Percentiles rank a stretch among this genome's conserved stretches.
Conservation (phyloP, 2,329 filamentous ascomycete species). For the Ophiostoma novo-ulmi region DNA sequence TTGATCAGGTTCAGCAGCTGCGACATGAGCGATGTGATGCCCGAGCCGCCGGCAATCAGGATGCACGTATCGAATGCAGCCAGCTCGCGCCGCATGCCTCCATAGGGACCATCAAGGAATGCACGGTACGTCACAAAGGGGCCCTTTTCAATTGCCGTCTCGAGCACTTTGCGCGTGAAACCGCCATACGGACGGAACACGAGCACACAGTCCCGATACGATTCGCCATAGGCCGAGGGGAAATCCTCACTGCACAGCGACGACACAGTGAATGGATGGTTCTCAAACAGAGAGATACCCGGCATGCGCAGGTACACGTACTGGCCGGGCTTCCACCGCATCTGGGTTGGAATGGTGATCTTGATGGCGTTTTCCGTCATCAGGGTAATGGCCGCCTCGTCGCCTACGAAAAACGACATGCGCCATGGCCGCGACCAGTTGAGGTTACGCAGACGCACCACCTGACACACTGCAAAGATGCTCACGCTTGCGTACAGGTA, state of each 20-base stretch:
- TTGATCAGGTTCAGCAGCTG: constrained; percentile 93
- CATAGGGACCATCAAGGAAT: constrained; percentile 90
- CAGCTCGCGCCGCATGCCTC: constrained; percentile 84
- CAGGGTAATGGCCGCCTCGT: constrained; percentile 83
- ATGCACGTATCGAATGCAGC: constrained; percentile 92
- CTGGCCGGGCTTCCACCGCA: constrained; percentile 88
- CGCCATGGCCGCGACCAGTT: constrained; percentile 85
- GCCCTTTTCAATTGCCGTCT: constrained; percentile 76
- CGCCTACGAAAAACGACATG: constrained; percentile 78
- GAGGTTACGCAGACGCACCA: constrained; percentile 71
- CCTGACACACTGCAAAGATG: constrained; percentile 73
- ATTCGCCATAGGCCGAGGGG: constrained; percentile 81
- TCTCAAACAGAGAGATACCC: constrained; percentile 82
- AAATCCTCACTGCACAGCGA: constrained; percentile 92
- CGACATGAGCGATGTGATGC: constrained; percentile 88
- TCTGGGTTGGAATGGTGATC: constrained; percentile 86
- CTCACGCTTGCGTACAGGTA: constrained; percentile 78
- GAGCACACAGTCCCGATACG: constrained; percentile 81
- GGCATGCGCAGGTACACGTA: constrained; percentile 95
- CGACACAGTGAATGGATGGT: constrained; percentile 92
- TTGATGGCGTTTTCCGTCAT: constrained; percentile 94
- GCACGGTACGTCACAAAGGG: constrained; percentile 89
- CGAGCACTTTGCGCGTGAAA: constrained; percentile 80
- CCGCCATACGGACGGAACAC: constrained; percentile 89
- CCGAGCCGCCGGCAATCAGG: constrained; percentile 87